Evolutionary conservation across 139 green algal genomes (phyloP).

Genomic region (Dunaliella sp.): DNA sequence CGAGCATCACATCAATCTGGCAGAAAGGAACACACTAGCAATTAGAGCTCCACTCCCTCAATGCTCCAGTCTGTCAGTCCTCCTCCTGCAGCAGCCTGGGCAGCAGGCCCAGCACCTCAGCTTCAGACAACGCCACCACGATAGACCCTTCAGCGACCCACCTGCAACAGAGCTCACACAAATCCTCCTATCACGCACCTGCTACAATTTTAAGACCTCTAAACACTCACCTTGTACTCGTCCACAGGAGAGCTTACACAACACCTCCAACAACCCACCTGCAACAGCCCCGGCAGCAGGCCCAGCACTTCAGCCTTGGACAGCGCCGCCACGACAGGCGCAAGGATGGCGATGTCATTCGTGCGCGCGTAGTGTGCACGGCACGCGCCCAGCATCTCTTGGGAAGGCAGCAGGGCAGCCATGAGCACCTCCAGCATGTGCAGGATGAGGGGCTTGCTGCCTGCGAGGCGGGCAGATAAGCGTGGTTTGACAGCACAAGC

Average conservation of each 20-base stretch:
- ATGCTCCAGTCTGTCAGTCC: no score
- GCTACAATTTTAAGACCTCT: no score
- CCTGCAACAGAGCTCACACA: no score
- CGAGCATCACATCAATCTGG: no score
- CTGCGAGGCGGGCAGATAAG: no score
- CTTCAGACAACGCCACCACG: slow-evolving; percentile 10
- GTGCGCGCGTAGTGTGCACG: background rate
- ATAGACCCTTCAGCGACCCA: no score
- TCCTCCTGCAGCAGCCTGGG: slow-evolving; percentile 26
- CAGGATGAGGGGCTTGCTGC: slow-evolving; percentile 10
- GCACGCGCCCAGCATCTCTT: slow-evolving; percentile 12
- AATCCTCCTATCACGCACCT: no score
- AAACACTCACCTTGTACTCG: background rate
- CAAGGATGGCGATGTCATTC: slow-evolving; percentile 8
- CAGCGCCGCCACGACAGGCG: slow-evolving; percentile 19
- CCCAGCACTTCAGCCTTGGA: slow-evolving; percentile 9
- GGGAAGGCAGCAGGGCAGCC: background rate
- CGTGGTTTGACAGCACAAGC: no score
- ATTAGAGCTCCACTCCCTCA: no score
- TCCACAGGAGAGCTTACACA: background rate
- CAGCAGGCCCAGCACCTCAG: slow-evolving; percentile 21
- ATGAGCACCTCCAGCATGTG: slow-evolving; percentile 19
- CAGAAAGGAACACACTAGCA: no score
- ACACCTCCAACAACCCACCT: slow-evolving; percentile 3
- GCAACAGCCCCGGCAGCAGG: slow-evolving; percentile 25